These are phyloP conservation scores for Cochlearia excelsa DNA, from an alignment of 345 rosid genomes.

Conservation along the genomic window DNA sequence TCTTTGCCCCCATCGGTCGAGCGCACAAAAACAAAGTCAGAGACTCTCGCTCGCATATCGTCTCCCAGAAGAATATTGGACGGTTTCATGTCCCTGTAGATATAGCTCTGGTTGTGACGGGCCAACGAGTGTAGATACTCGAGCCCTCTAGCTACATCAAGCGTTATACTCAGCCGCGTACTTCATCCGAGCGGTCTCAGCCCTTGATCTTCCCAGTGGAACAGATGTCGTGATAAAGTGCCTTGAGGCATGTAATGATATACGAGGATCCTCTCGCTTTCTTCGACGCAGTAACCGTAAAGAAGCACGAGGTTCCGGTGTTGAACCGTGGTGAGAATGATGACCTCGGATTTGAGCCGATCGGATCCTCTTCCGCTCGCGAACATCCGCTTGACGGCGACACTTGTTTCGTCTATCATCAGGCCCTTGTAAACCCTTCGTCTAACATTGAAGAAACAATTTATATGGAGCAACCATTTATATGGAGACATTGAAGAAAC, in stretches of 20 bases:
- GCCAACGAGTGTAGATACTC: slow-evolving; percentile 56
- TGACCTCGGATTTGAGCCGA: slow-evolving; percentile 53
- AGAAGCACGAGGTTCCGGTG: slow-evolving; percentile 51
- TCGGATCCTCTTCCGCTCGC: slow-evolving; percentile 40
- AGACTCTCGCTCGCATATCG: slow-evolving; percentile 52
- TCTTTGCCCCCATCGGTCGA: slow-evolving; percentile 32
- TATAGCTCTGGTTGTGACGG: slow-evolving; percentile 42
- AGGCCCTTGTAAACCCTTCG: slow-evolving; percentile 53
- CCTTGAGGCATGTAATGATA: slow-evolving; percentile 59
- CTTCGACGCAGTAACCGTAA: slow-evolving; percentile 52
- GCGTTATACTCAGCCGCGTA: slow-evolving; percentile 46
- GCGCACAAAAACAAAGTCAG: slow-evolving; percentile 58
- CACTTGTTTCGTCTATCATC: slow-evolving; percentile 41
- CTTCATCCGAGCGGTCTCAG: slow-evolving; percentile 48
- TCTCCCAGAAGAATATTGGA: slow-evolving; percentile 56
- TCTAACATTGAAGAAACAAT: too few species aligned
- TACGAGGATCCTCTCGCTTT: slow-evolving; percentile 50
- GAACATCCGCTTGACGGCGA: slow-evolving; percentile 54
- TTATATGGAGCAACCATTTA: too few species aligned
- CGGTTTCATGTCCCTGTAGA: slow-evolving; percentile 53
- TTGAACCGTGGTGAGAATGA: slow-evolving; percentile 49
- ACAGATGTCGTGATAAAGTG: slow-evolving; percentile 43
- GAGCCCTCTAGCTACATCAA: slow-evolving; percentile 54
- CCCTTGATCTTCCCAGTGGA: slow-evolving; percentile 41
- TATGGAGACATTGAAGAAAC: too few species aligned